These are phyloP conservation scores for Gossypium australe DNA, from an alignment of 345 rosid genomes.

Conservation along the genomic window DNA sequence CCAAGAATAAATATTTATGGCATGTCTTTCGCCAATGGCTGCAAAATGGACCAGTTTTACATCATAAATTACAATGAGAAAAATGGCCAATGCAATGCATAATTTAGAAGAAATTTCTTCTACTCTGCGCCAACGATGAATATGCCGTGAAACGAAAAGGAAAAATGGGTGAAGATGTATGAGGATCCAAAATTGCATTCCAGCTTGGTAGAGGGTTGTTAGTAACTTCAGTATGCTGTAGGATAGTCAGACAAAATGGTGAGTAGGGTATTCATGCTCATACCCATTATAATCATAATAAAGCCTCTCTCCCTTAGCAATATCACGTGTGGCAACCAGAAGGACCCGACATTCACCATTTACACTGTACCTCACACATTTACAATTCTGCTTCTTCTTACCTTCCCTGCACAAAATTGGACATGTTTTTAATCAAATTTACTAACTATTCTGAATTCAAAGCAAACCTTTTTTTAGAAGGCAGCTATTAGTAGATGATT, in stretches of 20 bases:
- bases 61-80: constrained; percentile 27
- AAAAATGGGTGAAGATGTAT: constrained; percentile 14
- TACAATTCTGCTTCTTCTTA: constrained; percentile 89
- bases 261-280: constrained; percentile 91
- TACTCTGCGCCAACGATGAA: constrained; percentile 24
- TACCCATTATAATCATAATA: constrained; percentile 94
- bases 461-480: not conserved
- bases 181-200: constrained; percentile 37
- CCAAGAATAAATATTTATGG: not conserved
- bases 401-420: constrained; percentile 62
- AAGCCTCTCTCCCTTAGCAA: constrained; percentile 78
- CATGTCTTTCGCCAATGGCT: constrained; percentile 18
- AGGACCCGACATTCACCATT: constrained; percentile 81
- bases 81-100: constrained; percentile 6
- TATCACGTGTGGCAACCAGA: constrained; percentile 85
- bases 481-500: not conserved
- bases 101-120: constrained; percentile 21
- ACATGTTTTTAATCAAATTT: constrained; percentile 19
- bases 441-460: not conserved
- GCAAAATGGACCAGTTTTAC: constrained; percentile 23
- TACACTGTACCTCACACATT: constrained; percentile 83
- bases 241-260: constrained; percentile 63
- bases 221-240: constrained; percentile 12
- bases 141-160: constrained; percentile 14
- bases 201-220: constrained; percentile 18